Base-by-base conservation (phyloP, 1,139 yeast genomes). In the Pichia inconspicua region DNA sequence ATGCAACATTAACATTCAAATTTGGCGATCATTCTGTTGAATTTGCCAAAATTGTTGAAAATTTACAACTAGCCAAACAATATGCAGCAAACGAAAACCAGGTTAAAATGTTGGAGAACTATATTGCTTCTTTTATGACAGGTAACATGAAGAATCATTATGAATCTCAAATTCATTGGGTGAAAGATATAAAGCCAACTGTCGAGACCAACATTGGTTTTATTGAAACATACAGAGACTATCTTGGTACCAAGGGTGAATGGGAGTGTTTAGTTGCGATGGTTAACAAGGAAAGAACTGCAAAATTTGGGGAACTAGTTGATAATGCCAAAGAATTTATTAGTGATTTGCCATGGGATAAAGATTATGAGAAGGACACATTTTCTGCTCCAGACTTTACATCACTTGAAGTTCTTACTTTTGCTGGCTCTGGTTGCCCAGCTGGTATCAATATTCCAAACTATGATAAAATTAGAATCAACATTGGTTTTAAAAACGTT, bases 261-360 rank as follows among this genome's bases (percentile, higher is more conserved):
- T 88, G 94, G 92, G 96, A 88, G 69, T 89, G 95, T 34, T 70
- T 88, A 43, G 94, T 88, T 39, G 94, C 96, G n/a, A 84, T 87
- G 80, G 95, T 87, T 48, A 86, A 88, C 66, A 83, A 84, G 60
- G 92, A 86, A 55, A 77, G 95, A 55, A 88, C 96, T 25, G 82
- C 78, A 46, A 87, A 86, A 60, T 88, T 88, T 62, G 79, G 82
- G 30, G 71, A 71, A 15, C 73, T 88, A 57, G 96, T 88, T 22
- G 66, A 71, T 12, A 72, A 72, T 53, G 96, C 96, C 15, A 75
- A 79, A 44, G 66, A 71, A 19, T 84, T 80, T 60, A 84, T 88
- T 54, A 57, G 72, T 2, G 68, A 76, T 57, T 74, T 88, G 55
- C 96, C 96, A 38, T 88, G 96, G 96, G 77, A 75, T 52, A 49